Evolutionary conservation across 1,284 basidiomycete genomes (phyloP), one percentile per base, ranked within the genome.

Genomic region (Fistulina hepatica): DNA sequence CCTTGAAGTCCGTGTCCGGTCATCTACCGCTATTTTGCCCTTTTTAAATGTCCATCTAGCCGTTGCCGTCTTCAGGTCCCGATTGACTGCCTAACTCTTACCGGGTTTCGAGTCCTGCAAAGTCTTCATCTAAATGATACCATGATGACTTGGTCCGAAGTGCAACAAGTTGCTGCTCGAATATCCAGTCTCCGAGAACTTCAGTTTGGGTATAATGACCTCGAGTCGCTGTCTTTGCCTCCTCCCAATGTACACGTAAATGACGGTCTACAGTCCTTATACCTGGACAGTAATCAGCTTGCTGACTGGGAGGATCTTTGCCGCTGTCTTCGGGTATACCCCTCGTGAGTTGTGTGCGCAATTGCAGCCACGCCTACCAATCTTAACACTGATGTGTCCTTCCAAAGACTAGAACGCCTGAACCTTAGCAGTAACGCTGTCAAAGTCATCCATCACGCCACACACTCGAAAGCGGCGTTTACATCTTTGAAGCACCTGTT

Each of bases 71-170:
- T 81, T 42, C 51, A 52, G 26, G 59, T 59, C 9, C 54, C 62
- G 8, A 42, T 38, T 6, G 47, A 56, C 33, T 28, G 44, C 42
- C 21, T 43, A 51, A 34, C 56, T 68, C 40, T 34, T 43, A 9
- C 41, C 53, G 1, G 70, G 76, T 1, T 86, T 90, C 43, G 51
- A 1, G 54, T 55, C 9, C 53, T 94, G 30, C 62, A 60, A 13
- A 80, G 85, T 47, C 60, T 95, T 27, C 74, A 82, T 38, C 58
- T 95, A n/a, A 93, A 86, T 50, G 68, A 64, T 32, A 84, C 82
- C 0, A 58, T 78, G 17, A 67, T 79, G 24, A 62, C 66, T 20
- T 94, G 89, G 90, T 48, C 52, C 24, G 78, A 85, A 47, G 73
- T 85, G 62, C 58, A 66, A 39, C 42, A 48, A 11, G 58, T 82